Evolutionary conservation across 352 stramenopile genomes (phyloP).

Genomic region (Bremia lactucae): DNA sequence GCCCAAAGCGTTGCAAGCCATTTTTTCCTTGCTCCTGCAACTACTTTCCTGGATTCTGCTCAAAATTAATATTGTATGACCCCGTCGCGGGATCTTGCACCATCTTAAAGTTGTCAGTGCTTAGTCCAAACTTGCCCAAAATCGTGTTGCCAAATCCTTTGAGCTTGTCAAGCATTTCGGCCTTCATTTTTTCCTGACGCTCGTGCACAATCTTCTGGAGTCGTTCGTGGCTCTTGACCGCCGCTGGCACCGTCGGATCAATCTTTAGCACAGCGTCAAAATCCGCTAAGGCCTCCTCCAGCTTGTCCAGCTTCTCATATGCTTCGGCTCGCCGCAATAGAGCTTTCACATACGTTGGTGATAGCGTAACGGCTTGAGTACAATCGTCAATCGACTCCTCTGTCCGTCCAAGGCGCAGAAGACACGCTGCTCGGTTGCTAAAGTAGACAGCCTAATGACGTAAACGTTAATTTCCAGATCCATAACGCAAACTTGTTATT

Average conservation of each 20-base stretch:
- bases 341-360: constrained; percentile 94
- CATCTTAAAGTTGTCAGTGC: constrained; percentile 99
- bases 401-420: constrained; percentile 47
- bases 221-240: constrained; percentile 45
- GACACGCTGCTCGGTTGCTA: constrained; percentile 74
- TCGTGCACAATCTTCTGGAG: constrained; percentile 89
- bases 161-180: constrained; percentile 93
- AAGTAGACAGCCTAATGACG: constrained; percentile 65
- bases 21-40: constrained; percentile 11
- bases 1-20: too few relatives aligned
- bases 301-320: constrained; percentile 87
- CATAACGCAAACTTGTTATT: neutral
- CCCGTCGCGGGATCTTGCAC: constrained; percentile 94
- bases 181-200: constrained; percentile 97
- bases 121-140: constrained; percentile 98
- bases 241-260: constrained; percentile 68
- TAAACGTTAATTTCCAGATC: neutral
- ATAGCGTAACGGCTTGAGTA: constrained; percentile 87
- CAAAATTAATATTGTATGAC: constrained; percentile 96
- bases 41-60: constrained; percentile 36
- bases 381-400: constrained; percentile 93
- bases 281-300: constrained; percentile 89
- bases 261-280: constrained; percentile 89
- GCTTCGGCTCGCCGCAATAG: constrained; percentile 88
- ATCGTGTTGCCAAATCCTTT: constrained; percentile 99